phyloP scores from a whole-genome alignment of 2,329 filamentous ascomycete species.

The Paradendryphiella salina region DNA sequence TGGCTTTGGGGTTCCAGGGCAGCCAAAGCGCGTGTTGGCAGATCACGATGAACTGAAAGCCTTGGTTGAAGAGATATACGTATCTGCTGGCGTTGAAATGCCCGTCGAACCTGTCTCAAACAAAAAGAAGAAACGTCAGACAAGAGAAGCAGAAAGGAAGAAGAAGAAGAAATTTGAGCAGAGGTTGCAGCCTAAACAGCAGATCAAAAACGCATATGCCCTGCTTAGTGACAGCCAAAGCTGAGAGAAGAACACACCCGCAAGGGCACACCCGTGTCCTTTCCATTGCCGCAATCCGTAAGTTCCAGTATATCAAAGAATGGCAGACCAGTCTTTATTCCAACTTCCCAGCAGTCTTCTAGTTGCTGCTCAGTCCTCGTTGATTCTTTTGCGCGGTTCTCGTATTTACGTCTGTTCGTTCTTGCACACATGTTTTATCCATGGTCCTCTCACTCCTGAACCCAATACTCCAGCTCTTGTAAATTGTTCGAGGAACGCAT shows the following conservation, averaged over 20 bases:
- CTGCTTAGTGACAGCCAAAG: background rate
- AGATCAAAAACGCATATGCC: background rate
- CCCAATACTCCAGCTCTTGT: constrained; percentile 1
- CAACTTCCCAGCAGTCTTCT: too few species aligned
- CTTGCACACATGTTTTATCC: too few species aligned
- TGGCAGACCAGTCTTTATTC: too few species aligned
- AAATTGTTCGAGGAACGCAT: rapidly evolving
- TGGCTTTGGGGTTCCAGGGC: constrained; percentile 33
- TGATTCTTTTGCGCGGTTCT: too few species aligned
- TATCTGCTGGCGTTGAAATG: constrained; percentile 27
- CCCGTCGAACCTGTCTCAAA: constrained; percentile 21
- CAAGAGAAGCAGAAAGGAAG: constrained; percentile 35
- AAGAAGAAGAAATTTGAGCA: constrained; percentile 28
- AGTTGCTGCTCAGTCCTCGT: too few species aligned
- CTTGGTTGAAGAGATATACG: constrained; percentile 36
- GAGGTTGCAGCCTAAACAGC: constrained; percentile 11
- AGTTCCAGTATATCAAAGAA: too few species aligned
- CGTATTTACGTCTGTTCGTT: too few species aligned
- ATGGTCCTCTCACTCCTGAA: background rate
- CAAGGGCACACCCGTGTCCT: too few species aligned
- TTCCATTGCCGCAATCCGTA: too few species aligned
- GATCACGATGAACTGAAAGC: constrained; percentile 22
- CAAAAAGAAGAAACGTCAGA: constrained; percentile 32
- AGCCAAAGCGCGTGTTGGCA: constrained; percentile 16
- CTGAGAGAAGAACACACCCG: background rate